phyloP scores from a whole-genome alignment of 805 yeast genomes.

The Scheffersomyces ergatensis region DNA sequence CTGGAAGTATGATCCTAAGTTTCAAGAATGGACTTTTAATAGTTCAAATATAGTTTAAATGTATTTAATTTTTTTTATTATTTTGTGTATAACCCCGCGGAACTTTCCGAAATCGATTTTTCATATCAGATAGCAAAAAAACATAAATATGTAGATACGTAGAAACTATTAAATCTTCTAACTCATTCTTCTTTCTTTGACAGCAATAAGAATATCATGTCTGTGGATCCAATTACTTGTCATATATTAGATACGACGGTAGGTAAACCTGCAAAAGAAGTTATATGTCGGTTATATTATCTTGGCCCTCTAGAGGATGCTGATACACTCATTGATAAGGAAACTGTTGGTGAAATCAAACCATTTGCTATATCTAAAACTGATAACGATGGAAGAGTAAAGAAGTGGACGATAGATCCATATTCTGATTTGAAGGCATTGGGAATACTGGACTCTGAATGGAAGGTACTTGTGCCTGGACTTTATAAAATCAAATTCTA shows the following conservation, averaged over 20 bases:
- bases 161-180: no score
- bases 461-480: constrained; percentile 57
- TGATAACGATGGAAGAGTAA: constrained; percentile 77
- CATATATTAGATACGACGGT: constrained; percentile 82
- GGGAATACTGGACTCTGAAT: constrained; percentile 14
- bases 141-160: no score
- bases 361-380: constrained; percentile 72
- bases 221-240: constrained; percentile 72
- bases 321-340: constrained; percentile 21
- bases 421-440: constrained; percentile 11
- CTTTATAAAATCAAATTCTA: constrained; percentile 74
- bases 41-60: not conserved
- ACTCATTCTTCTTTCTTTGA: no score
- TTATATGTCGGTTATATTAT: constrained; percentile 60
- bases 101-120: no score
- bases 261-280: constrained; percentile 80
- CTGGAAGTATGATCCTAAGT: constrained; percentile 22
- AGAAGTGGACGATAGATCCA: constrained; percentile 59
- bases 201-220: no score
- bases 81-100: no score
- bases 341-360: constrained; percentile 17
- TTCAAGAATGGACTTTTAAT: constrained; percentile 12
- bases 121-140: no score
- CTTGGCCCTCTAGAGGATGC: constrained; percentile 21
- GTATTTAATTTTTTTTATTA: no score